Base-by-base conservation (phyloP, 768 basidiomycete genomes). In the Lyophyllum atratum region DNA sequence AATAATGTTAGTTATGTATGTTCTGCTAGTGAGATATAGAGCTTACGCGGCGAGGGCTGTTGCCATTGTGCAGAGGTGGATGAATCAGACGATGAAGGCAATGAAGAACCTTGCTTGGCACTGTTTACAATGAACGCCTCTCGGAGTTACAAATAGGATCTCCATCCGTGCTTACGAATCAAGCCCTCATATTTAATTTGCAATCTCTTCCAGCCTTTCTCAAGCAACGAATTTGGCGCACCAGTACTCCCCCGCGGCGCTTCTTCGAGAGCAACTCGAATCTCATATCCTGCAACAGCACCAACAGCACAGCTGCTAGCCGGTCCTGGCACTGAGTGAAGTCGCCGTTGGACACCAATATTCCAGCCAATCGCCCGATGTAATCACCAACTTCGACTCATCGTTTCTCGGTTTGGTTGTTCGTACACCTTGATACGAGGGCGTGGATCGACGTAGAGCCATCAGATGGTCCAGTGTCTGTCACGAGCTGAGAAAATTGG, bases 1-100 rank as follows among this genome's bases (percentile, higher is more conserved):
- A 39, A n/a, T 2, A 42, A 42, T 47, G 34, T 61, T 65, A 62
- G 59, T 29, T 47, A 49, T 47, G 42, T 45, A 11, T 19, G 3
- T 10, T 44, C 56, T 26, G 24, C 26, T 8, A 34, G 2, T 9
- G 19, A 54, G 33, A 54, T 54, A 21, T 25, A 29, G 49, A 17
- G 84, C 90, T 69, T 70, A 92, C 92, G 85, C 83, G 69, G 92
- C 88, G 52, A 94, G 81, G 62, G 90, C 88, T 68, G 85, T 66
- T 54, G 78, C 75, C 79, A 80, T 70, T 56, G 52, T 63, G 51
- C 26, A 49, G 46, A 50, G 48, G n/a, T 24, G 25, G 43, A 33
- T 45, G 37, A 49, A 42, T 37, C 25, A 44, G 48, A 50, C 55
- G 46, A 54, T 29, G 56, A 55, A 48, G 52, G 54, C 33, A 46